Conservation (phyloP, 1,284 basidiomycete genomes). For the Pseudozyma sp. region DNA sequence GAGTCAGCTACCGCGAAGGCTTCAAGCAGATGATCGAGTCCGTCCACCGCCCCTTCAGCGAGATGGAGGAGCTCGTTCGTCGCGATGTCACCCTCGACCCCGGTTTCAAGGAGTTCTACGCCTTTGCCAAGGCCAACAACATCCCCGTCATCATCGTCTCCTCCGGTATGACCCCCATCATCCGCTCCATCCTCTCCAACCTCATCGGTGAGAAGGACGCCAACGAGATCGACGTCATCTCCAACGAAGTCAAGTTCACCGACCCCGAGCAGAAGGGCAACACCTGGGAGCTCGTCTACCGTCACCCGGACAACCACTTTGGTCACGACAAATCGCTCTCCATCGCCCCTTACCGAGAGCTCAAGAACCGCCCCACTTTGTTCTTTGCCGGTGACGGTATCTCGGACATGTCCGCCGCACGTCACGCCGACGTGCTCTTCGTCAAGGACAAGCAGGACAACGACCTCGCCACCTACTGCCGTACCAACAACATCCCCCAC, state of each 20-base stretch:
- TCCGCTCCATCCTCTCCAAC: slow-evolving; percentile 66
- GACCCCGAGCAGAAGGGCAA: slow-evolving; percentile 63
- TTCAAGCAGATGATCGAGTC: slow-evolving; percentile 67
- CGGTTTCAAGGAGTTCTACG: slow-evolving; percentile 68
- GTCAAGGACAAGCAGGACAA: slow-evolving; percentile 69
- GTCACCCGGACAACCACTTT: slow-evolving; percentile 67
- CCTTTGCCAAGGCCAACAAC: slow-evolving; percentile 64
- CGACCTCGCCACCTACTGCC: slow-evolving; percentile 66
- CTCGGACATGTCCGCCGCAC: slow-evolving; percentile 68
- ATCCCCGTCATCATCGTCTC: slow-evolving; percentile 68
- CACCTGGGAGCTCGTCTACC: slow-evolving; percentile 67
- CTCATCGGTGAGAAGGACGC: slow-evolving; percentile 68
- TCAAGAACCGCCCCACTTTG: slow-evolving; percentile 62
- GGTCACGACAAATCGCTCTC: slow-evolving; percentile 68
- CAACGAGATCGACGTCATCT: slow-evolving; percentile 65
- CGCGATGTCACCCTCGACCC: slow-evolving; percentile 66
- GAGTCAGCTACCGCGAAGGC: slow-evolving; percentile 64
- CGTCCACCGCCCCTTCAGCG: slow-evolving; percentile 62
- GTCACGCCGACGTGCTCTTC: slow-evolving; percentile 68
- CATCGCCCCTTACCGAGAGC: slow-evolving; percentile 65
- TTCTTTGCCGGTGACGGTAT: slow-evolving; percentile 69
- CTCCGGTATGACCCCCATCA: slow-evolving; percentile 67
- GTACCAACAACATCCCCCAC: slow-evolving; percentile 63
- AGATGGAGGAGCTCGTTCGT: slow-evolving; percentile 66
- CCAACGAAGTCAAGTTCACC: slow-evolving; percentile 68